Percentiles rank a stretch among this genome's conserved stretches.
These are phyloP conservation scores for Dipteronia dyeriana DNA, from an alignment of 345 rosid genomes.

Conservation along the genomic window DNA sequence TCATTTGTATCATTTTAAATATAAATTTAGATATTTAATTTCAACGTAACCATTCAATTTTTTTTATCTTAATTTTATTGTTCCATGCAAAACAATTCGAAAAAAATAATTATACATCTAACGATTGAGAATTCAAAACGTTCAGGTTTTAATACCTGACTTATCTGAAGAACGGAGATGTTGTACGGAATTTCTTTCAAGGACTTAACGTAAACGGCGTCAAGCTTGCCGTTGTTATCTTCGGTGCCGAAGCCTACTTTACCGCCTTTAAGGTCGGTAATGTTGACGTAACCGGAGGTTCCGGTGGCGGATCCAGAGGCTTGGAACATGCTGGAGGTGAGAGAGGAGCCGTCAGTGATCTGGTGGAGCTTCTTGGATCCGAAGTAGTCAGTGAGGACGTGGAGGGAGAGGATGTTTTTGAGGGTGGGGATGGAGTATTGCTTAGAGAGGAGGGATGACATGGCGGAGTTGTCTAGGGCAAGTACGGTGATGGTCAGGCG, in stretches of 20 bases:
- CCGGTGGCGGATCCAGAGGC: conserved; percentile 89
- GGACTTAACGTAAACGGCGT: conserved; percentile 64
- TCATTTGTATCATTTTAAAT: too few relatives aligned
- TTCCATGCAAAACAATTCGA: too few relatives aligned
- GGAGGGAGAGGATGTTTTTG: conserved; percentile 84
- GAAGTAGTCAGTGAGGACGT: conserved; percentile 86
- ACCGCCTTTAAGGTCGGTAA: conserved; percentile 79
- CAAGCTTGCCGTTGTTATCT: conserved; percentile 52
- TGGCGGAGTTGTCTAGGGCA: conserved; percentile 84
- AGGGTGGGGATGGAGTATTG: conserved; percentile 64
- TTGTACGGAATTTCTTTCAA: conserved; percentile 76
- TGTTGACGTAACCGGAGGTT: conserved; percentile 76
- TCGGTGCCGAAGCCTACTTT: conserved; percentile 82
- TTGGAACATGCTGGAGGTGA: conserved; percentile 85
- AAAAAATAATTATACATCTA: too few relatives aligned
- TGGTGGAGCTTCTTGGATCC: conserved; percentile 94
- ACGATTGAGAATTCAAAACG: neutral
- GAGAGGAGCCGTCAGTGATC: conserved; percentile 62
- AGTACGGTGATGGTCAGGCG: conserved; percentile 83
- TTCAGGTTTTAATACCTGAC: conserved; percentile 35
- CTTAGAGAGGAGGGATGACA: conserved; percentile 64
- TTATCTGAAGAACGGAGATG: conserved; percentile 79
- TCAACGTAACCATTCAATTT: too few relatives aligned
- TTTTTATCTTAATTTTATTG: too few relatives aligned
- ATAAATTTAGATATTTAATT: too few relatives aligned